Evolutionary conservation across 2,329 filamentous ascomycete genomes (phyloP).

Genomic region (Chaetomiaceae sp.): DNA sequence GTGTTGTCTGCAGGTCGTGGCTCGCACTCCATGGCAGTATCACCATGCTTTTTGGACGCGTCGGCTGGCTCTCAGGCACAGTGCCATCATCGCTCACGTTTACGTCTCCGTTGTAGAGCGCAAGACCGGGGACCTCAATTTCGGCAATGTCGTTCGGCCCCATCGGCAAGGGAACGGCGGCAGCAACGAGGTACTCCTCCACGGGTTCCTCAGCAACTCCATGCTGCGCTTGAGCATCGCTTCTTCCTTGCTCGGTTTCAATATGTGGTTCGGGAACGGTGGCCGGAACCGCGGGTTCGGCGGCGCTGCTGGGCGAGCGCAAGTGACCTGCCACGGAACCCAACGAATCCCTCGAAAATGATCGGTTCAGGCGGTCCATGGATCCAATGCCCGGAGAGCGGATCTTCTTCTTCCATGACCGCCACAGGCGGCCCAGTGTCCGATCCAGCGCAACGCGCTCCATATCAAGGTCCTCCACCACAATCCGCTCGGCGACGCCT

Average conservation of each 20-base stretch:
- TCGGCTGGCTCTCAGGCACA: slow-evolving; percentile 27
- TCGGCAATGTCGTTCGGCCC: slow-evolving; percentile 65
- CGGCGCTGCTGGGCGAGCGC: slow-evolving; percentile 34
- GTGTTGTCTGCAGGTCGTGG: slow-evolving; percentile 30
- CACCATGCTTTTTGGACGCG: slow-evolving; percentile 45
- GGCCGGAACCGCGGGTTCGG: slow-evolving; percentile 33
- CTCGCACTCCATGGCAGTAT: slow-evolving; percentile 26
- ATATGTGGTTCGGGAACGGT: slow-evolving; percentile 32
- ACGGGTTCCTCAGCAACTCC: slow-evolving; percentile 18
- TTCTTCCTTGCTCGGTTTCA: slow-evolving; percentile 9
- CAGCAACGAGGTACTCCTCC: slow-evolving; percentile 43
- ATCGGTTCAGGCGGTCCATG: slow-evolving; percentile 33
- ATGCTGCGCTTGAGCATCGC: slow-evolving; percentile 9
- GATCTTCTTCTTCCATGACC: slow-evolving; percentile 86
- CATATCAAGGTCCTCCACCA: slow-evolving; percentile 88
- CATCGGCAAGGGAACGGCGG: slow-evolving; percentile 62
- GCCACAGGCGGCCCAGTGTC: slow-evolving; percentile 83
- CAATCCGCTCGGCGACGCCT: slow-evolving; percentile 56
- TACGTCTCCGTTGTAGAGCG: slow-evolving; percentile 57
- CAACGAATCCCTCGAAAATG: slow-evolving; percentile 44
- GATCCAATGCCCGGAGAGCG: slow-evolving; percentile 49
- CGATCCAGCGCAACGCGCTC: slow-evolving; percentile 88
- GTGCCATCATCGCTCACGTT: slow-evolving; percentile 35
- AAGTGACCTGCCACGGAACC: slow-evolving; percentile 29
- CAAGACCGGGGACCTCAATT: slow-evolving; percentile 71